Evolutionary conservation across 2,329 filamentous ascomycete species (phyloP).

Genomic region (Xylaria sp.): DNA sequence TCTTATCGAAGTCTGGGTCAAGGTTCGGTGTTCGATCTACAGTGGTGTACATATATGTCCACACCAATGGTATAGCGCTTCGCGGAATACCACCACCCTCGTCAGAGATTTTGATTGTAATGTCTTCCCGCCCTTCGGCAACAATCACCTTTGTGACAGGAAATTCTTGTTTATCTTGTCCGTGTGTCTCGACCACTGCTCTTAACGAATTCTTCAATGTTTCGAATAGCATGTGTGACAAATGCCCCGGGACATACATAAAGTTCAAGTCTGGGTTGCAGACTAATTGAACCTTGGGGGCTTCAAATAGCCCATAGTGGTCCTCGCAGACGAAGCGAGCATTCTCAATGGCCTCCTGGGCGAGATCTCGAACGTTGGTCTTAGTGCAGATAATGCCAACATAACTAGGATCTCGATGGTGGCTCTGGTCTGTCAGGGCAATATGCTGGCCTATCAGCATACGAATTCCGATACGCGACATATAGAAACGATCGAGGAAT

Average conservation of each 20-base stretch:
- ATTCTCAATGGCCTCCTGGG: slow-evolving; percentile 97
- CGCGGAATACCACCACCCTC: slow-evolving; percentile 96
- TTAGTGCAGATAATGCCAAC: slow-evolving; percentile 99
- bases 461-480: slow-evolving; percentile 98
- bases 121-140: slow-evolving; percentile 97
- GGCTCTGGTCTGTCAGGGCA: slow-evolving; percentile 91
- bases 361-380: slow-evolving; percentile 94
- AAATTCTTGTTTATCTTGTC: slow-evolving; percentile 94
- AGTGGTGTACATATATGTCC: slow-evolving; percentile 99
- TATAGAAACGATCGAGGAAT: slow-evolving; percentile 99
- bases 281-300: slow-evolving; percentile 94
- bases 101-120: slow-evolving; percentile 98
- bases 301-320: slow-evolving; percentile 96
- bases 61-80: slow-evolving; percentile 94
- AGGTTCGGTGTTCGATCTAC: slow-evolving; percentile 95
- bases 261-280: slow-evolving; percentile 95
- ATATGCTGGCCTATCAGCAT: slow-evolving; percentile 99
- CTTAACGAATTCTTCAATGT: slow-evolving; percentile 98
- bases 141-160: slow-evolving; percentile 98
- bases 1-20: slow-evolving; percentile 98
- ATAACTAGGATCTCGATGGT: slow-evolving; percentile 89
- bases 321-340: slow-evolving; percentile 99
- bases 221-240: slow-evolving; percentile 99
- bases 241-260: slow-evolving; percentile 99
- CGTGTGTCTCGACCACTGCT: slow-evolving; percentile 94